phyloP scores from a whole-genome alignment of 371 early-diverging fungal species.

The Nosema muscidifuracis region DNA sequence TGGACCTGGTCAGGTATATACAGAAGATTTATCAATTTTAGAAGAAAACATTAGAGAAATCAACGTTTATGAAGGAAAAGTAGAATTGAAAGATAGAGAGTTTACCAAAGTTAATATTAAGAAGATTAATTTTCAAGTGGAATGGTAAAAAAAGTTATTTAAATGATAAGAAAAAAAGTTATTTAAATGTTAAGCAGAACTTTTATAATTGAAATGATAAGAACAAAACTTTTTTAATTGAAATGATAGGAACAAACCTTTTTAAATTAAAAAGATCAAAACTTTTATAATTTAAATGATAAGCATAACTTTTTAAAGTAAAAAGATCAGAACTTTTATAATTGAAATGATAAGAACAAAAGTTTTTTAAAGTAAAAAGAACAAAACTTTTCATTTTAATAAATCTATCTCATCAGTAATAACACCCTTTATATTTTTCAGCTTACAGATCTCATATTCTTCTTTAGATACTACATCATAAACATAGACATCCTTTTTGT shows the following conservation, averaged over 20 bases:
- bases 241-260: no score
- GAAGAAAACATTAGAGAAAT: neutral
- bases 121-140: conserved; percentile 24
- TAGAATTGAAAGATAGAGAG: conserved; percentile 1
- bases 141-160: conserved; percentile 37
- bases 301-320: no score
- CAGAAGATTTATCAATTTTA: neutral
- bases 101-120: conserved; percentile 12
- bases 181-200: no score
- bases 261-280: no score
- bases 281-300: no score
- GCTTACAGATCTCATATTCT: conserved; percentile 11
- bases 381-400: no score
- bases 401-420: conserved; percentile 16
- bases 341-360: no score
- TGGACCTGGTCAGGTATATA: conserved; percentile 50
- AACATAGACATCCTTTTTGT: conserved; percentile 17
- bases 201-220: no score
- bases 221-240: no score
- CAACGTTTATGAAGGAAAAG: neutral
- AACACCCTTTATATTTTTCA: conserved; percentile 1
- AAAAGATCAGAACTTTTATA: no score
- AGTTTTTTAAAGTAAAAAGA: no score
- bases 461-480: conserved; percentile 3
- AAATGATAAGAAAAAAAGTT: no score